These are phyloP conservation scores for Phytophthora palmivora DNA, from an alignment of 352 stramenopile genomes.

Conservation along the genomic window DNA sequence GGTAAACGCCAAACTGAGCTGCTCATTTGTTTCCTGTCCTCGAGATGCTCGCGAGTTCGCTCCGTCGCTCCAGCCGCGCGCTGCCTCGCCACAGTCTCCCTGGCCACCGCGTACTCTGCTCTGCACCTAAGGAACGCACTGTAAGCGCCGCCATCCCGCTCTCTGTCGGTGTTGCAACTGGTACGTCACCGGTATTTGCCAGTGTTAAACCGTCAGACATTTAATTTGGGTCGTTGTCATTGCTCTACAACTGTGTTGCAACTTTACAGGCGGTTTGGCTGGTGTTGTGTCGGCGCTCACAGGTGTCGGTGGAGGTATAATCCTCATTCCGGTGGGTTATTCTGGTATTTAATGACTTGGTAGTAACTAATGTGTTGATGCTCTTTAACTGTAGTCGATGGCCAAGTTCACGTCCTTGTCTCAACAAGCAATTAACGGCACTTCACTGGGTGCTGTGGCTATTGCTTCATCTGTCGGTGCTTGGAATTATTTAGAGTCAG, in stretches of 20 bases:
- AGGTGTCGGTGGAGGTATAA: conserved; percentile 80
- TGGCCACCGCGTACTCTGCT: conserved; percentile 56
- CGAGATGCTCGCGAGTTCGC: conserved; percentile 40
- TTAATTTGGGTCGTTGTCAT: too few relatives aligned
- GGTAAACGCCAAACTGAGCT: not conserved
- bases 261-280: conserved; percentile 52
- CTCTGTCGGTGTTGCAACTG: conserved; percentile 48
- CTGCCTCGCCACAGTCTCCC: conserved; percentile 14
- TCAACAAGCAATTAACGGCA: conserved; percentile 87
- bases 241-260: conserved; percentile 20
- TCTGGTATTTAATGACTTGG: conserved; percentile 1
- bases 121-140: conserved; percentile 44
- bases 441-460: conserved; percentile 81
- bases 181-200: conserved; percentile 10
- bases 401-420: conserved; percentile 82
- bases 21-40: conserved; percentile 6
- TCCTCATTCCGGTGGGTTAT: conserved; percentile 77
- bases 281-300: conserved; percentile 82
- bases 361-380: conserved; percentile 1
- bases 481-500: conserved; percentile 74
- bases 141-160: conserved; percentile 54
- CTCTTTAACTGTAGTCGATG: conserved; percentile 55
- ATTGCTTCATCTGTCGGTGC: conserved; percentile 70
- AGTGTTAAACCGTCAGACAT: not conserved
- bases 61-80: conserved; percentile 28